Evolutionary conservation across 208 protist species (phyloP), one percentile per base, ranked within the genome.

Genomic region (Crithidia acanthocephali): DNA sequence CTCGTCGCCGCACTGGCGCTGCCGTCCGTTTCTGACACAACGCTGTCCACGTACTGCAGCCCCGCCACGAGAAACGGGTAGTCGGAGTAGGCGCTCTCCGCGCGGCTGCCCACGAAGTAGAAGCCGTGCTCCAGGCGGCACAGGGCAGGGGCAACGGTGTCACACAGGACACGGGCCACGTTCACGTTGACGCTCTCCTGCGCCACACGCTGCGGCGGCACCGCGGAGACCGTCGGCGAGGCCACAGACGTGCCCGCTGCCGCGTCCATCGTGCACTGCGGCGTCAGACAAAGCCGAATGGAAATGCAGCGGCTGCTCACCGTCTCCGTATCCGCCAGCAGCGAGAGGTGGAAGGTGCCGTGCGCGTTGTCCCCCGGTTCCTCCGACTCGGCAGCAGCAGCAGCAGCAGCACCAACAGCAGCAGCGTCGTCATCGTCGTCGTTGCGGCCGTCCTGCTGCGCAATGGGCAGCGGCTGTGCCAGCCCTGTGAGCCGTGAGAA

Each of bases 51-150:
- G 62, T 77, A 85, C 33, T 75, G 65, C 30, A 85, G 67, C 0
- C 71, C 74, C n/a, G 74, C 74, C 22, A 85, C 58, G 44, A 85
- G 28, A 40, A 85, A 79, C 5, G 71, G 71, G 57, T 77, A 72
- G 35, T 71, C 62, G 22, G 63, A 63, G 44, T 78, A 75, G 50
- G 78, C 68, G 47, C 72, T 73, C 58, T 81, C 74, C 33, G 30
- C 56, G 15, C 80, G 70, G 18, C 74, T 69, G 60, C 80, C 80
- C 25, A 85, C 71, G 50, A 74, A 81, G 68, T 85, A 85, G 62
- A 80, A 78, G 55, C 80, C 72, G 68, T 85, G 80, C 64, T 85
- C 80, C 25, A 85, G 61, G 22, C 58, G 58, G 25, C 32, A 73
- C 33, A 65, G 65, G n/a, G 47, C 66, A 16, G 66, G 59, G 4